A percentile compares a stretch with the other conserved stretches of the same genome.
Evolutionary conservation across 495 filamentous ascomycete species (phyloP).

Genomic region (Aspergillus bertholletiae): DNA sequence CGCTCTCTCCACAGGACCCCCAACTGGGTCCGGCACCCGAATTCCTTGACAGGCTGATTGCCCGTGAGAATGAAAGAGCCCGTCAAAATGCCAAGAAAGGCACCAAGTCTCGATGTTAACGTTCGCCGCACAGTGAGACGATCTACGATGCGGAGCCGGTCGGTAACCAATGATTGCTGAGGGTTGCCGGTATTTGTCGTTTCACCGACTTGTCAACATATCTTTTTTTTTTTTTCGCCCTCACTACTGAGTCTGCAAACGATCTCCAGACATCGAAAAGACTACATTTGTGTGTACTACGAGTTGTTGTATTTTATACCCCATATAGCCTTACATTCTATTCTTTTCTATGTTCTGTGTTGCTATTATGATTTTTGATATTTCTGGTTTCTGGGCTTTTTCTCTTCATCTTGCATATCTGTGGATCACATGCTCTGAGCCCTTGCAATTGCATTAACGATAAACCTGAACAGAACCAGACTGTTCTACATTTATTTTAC

Average conservation of each 20-base stretch:
- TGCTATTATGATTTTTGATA: background rate
- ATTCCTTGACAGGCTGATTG: conserved; percentile 35
- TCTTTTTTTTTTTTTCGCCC: background rate
- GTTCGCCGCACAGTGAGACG: conserved; percentile 1
- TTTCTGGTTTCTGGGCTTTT: conserved; percentile 31
- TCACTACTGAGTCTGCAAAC: background rate
- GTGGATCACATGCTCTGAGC: background rate
- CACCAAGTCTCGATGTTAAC: conserved; percentile 31
- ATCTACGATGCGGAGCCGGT: background rate
- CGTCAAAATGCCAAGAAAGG: conserved; percentile 32
- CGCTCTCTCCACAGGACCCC: conserved; percentile 19
- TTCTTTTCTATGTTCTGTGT: conserved; percentile 17
- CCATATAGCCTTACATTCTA: conserved; percentile 32
- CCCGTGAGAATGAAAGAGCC: conserved; percentile 36
- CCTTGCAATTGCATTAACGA: background rate
- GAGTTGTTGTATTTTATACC: conserved; percentile 30
- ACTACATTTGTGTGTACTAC: conserved; percentile 15
- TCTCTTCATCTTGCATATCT: conserved; percentile 32
- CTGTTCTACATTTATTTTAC: conserved; percentile 2
- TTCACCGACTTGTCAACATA: too few species aligned
- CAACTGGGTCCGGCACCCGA: conserved; percentile 26
- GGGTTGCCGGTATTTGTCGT: background rate
- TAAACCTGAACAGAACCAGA: conserved; percentile 9
- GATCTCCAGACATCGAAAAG: background rate
- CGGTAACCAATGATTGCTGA: background rate